Conservation (phyloP, 257 asterid genomes). For the Nicotiana knightiana region DNA sequence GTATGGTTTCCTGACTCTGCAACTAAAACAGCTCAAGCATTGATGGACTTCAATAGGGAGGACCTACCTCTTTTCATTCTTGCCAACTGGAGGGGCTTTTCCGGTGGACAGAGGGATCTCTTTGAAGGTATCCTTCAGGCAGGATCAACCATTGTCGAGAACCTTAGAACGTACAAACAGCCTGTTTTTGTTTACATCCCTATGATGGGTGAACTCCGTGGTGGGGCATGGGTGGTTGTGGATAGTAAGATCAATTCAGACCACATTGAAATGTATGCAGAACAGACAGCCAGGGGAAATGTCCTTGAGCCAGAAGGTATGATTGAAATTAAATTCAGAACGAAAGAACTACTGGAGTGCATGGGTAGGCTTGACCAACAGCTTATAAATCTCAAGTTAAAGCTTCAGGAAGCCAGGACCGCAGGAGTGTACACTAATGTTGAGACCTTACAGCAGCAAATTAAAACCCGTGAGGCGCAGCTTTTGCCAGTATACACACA, state of each 20-base stretch:
- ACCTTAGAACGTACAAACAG: constrained; percentile 70
- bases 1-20: constrained; percentile 99
- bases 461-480: constrained; percentile 73
- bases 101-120: constrained; percentile 99
- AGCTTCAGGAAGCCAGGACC: constrained; percentile 44
- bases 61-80: constrained; percentile 89
- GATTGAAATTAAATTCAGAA: constrained; percentile 83
- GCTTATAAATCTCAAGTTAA: constrained; percentile 51
- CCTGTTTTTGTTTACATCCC: constrained; percentile 94
- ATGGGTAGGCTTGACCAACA: constrained; percentile 86
- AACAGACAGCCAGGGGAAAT: constrained; percentile 79
- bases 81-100: constrained; percentile 98
- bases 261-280: constrained; percentile 90
- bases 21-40: constrained; percentile 85
- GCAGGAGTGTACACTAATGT: constrained; percentile 15
- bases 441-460: constrained; percentile 43
- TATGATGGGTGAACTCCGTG: constrained; percentile 94
- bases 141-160: constrained; percentile 93
- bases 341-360: constrained; percentile 74
- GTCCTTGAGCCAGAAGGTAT: constrained; percentile 96
- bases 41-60: constrained; percentile 86
- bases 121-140: constrained; percentile 98
- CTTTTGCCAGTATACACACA: constrained; percentile 87
- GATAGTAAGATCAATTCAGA: constrained; percentile 92
- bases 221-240: constrained; percentile 98